These are phyloP conservation scores for Echinochloa phyllopogon DNA, from an alignment of 176 grass and related monocot genomes.

Conservation along the genomic window DNA sequence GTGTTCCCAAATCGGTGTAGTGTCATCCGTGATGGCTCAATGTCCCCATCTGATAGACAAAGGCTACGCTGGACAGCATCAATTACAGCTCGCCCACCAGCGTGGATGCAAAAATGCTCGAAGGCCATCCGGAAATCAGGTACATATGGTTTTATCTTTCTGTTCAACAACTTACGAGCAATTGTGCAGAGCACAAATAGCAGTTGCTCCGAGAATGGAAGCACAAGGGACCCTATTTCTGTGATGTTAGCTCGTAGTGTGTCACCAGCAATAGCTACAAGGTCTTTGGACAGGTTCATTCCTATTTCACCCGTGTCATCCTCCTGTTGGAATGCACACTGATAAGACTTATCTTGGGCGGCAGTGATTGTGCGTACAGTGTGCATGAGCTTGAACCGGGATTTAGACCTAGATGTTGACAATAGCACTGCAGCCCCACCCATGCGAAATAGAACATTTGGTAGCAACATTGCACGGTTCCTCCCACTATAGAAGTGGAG, in stretches of 20 bases:
- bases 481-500: constrained; percentile 13
- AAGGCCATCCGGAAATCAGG: constrained; percentile 64
- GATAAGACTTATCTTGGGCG: constrained; percentile 28
- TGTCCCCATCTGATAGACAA: background rate
- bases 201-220: constrained; percentile 36
- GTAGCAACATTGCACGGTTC: constrained; percentile 26
- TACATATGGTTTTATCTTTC: constrained; percentile 20
- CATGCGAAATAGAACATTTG: constrained; percentile 40
- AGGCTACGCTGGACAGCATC: constrained; percentile 48
- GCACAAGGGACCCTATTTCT: background rate
- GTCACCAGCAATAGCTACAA: background rate
- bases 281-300: constrained; percentile 31
- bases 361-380: constrained; percentile 38
- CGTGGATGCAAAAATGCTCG: constrained; percentile 89
- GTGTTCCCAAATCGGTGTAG: constrained; percentile 55
- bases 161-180: background rate
- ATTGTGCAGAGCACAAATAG: background rate
- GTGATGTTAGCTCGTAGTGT: constrained; percentile 32
- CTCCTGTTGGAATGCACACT: constrained; percentile 26
- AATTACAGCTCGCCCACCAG: constrained; percentile 67
- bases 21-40: constrained; percentile 40
- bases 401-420: background rate
- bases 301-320: constrained; percentile 24
- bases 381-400: constrained; percentile 43
- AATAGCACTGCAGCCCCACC: constrained; percentile 33